phyloP scores from a whole-genome alignment of 1,284 basidiomycete genomes.

The Inonotus obliquus region DNA sequence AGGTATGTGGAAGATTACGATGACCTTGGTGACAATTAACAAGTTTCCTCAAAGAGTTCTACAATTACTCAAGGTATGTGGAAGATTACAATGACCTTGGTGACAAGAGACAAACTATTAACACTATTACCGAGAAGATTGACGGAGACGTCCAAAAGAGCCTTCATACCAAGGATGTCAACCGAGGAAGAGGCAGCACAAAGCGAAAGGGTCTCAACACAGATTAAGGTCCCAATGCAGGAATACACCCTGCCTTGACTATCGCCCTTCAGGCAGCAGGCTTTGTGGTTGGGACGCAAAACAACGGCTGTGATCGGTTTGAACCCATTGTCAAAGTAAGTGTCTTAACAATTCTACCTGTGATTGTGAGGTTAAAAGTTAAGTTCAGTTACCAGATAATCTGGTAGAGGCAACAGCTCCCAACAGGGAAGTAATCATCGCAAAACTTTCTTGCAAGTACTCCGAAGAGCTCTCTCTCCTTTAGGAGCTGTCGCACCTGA shows the following conservation, averaged over 20 bases:
- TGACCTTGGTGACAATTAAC: neutral
- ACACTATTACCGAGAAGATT: neutral
- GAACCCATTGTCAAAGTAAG: neutral
- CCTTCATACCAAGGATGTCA: no score
- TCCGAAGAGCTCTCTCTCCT: neutral
- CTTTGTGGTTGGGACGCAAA: no score
- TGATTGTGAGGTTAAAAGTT: neutral
- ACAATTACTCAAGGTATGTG: neutral
- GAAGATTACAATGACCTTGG: neutral
- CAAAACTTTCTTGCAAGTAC: neutral
- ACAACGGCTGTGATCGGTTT: no score
- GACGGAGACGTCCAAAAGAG: neutral
- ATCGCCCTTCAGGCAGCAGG: no score
- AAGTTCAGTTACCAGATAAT: neutral
- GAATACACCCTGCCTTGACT: no score
- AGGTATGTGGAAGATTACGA: neutral
- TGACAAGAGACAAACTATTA: neutral
- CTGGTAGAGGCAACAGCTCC: neutral
- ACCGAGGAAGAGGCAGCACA: no score
- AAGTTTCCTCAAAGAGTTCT: neutral
- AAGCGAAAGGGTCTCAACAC: no score
- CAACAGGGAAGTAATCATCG: neutral
- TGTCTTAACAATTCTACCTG: neutral
- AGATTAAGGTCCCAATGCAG: no score
- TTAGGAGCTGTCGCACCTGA: neutral